Evolutionary conservation across 2,329 filamentous ascomycete genomes (phyloP).

Genomic region (Neonectria coccinea): DNA sequence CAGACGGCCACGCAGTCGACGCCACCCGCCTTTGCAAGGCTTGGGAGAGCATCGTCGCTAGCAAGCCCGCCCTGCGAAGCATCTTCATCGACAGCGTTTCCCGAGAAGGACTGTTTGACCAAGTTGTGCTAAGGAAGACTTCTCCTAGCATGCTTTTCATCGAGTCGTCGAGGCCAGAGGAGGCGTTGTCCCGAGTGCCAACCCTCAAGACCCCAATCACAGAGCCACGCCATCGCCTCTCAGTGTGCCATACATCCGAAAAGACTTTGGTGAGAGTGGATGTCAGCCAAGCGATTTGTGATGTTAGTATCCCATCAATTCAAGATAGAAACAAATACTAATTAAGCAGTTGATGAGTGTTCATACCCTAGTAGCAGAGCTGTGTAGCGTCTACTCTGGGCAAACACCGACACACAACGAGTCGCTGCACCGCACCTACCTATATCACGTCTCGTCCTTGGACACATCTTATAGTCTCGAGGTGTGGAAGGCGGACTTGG

Average conservation of each 20-base stretch:
- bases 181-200: conserved; percentile 55
- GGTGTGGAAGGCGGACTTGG: conserved; percentile 60
- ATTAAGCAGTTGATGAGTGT: conserved; percentile 52
- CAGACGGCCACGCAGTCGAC: conserved; percentile 54
- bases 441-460: conserved; percentile 44
- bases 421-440: conserved; percentile 41
- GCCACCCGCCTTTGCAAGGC: conserved; percentile 59
- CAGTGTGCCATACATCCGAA: conserved; percentile 59
- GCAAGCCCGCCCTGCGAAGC: conserved; percentile 60
- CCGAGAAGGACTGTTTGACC: conserved; percentile 62
- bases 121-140: conserved; percentile 59
- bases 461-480: conserved; percentile 52
- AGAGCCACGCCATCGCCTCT: conserved; percentile 62
- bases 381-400: conserved; percentile 59
- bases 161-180: conserved; percentile 55
- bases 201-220: conserved; percentile 51
- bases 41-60: conserved; percentile 62
- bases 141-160: conserved; percentile 67
- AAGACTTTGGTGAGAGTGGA: conserved; percentile 63
- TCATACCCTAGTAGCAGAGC: conserved; percentile 59
- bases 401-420: conserved; percentile 45
- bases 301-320: conserved; percentile 46
- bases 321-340: not conserved
- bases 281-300: conserved; percentile 63
- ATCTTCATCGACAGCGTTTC: conserved; percentile 65